A percentile compares a stretch with the other conserved stretches of the same genome.
These are phyloP conservation scores for Chlamydomonas sphaeroides DNA, from an alignment of 139 green algal species.

Conservation along the genomic window DNA sequence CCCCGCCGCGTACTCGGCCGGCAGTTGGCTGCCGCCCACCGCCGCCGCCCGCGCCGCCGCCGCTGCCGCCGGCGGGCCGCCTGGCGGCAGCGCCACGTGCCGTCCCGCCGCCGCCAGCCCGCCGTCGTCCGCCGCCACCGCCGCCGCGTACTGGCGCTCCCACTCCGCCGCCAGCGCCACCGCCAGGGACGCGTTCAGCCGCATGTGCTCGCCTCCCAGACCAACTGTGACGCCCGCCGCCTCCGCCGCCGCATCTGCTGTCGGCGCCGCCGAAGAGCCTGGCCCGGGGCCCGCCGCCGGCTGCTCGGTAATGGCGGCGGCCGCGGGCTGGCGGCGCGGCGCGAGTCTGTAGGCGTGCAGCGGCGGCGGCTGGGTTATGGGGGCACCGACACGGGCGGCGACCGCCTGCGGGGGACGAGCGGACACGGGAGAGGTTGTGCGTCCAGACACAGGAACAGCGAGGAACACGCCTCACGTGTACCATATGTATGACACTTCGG, in stretches of 20 bases:
- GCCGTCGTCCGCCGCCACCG: conserved; percentile 27
- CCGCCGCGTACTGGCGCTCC: conserved; percentile 53
- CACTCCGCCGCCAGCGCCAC: conserved; percentile 79
- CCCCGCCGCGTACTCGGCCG: conserved; percentile 70
- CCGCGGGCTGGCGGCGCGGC: too few species aligned
- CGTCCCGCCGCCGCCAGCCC: not conserved
- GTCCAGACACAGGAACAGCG: too few species aligned
- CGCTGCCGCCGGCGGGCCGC: not conserved
- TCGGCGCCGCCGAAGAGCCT: too few species aligned
- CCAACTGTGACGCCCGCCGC: conserved; percentile 54
- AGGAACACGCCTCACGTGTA: too few species aligned
- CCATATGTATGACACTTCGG: too few species aligned
- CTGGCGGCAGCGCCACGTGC: not conserved
- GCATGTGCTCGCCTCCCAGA: conserved; percentile 87
- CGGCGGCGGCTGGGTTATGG: too few species aligned
- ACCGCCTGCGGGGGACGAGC: too few species aligned
- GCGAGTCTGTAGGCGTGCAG: too few species aligned
- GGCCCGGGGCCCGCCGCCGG: too few species aligned
- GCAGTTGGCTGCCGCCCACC: conserved; percentile 38
- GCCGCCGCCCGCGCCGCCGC: conserved; percentile 35
- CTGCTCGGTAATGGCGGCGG: too few species aligned
- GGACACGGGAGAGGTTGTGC: too few species aligned
- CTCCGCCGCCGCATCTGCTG: not conserved
- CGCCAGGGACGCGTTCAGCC: conserved; percentile 86
- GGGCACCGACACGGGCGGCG: too few species aligned